phyloP scores from a whole-genome alignment of 2,329 filamentous ascomycete species.

The Calonectria naviculata region DNA sequence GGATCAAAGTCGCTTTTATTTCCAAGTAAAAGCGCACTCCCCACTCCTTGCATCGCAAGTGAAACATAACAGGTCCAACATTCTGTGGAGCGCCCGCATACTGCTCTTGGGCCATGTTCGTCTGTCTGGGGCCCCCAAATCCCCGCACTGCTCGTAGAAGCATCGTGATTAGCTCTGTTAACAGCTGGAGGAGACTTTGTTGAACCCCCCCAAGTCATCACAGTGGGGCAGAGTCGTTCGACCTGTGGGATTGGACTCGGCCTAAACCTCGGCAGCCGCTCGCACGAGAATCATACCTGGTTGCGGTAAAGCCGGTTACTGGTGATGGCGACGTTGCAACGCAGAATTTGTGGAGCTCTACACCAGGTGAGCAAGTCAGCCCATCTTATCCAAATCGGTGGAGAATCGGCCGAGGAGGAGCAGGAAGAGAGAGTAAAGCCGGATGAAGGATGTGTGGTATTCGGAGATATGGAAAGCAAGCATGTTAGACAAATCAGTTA shows the following conservation, averaged over 20 bases:
- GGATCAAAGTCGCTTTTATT: conserved; percentile 2
- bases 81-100: not conserved
- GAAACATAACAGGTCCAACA: not conserved
- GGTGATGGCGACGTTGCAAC: conserved; percentile 1
- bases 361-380: not conserved
- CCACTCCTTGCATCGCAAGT: not conserved
- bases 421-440: not conserved
- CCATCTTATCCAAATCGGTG: not conserved
- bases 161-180: not conserved
- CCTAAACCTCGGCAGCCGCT: not conserved
- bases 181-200: not conserved
- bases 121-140: not conserved
- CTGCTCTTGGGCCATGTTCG: not conserved
- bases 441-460: not conserved
- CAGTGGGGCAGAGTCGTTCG: not conserved
- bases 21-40: not conserved
- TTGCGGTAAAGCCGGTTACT: not conserved
- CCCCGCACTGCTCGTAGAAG: not conserved
- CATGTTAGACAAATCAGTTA: no score
- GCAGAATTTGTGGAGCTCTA: not conserved
- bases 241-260: not conserved
- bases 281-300: not conserved
- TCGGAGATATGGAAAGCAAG: no score
- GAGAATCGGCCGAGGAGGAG: not conserved
- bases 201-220: not conserved